Conservation (phyloP, 331 rosid genomes). For the Malus hybrid region DNA sequence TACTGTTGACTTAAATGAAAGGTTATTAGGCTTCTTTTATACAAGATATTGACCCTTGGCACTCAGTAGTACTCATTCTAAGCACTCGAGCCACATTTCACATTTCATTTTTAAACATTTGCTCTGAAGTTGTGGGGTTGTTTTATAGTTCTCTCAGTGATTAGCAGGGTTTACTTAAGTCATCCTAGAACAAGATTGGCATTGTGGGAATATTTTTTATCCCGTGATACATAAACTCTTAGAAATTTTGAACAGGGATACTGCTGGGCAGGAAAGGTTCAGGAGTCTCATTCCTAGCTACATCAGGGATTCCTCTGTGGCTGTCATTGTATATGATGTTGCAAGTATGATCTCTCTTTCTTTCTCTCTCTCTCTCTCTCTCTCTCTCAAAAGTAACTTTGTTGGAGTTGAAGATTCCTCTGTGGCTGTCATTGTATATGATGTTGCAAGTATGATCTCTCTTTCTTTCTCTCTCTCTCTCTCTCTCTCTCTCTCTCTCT, state of each 20-base stretch:
- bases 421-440: no score
- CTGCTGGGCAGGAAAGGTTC: conserved; percentile 97
- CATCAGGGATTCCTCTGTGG: conserved; percentile 91
- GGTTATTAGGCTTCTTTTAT: neutral
- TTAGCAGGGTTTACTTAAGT: neutral
- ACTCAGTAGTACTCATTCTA: neutral
- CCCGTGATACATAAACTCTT: neutral
- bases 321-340: conserved; percentile 88
- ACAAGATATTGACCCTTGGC: neutral
- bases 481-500: neutral
- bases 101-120: neutral
- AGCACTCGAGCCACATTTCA: neutral
- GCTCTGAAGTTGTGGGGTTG: neutral
- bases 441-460: no score
- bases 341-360: conserved; percentile 54
- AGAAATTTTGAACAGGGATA: conserved; percentile 47
- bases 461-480: conserved; percentile 9
- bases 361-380: neutral
- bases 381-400: neutral
- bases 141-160: neutral
- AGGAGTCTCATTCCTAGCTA: conserved; percentile 97
- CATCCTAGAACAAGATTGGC: neutral
- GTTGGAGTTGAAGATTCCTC: neutral
- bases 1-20: neutral
- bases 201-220: neutral